Percentiles rank a stretch among this genome's conserved stretches.
phyloP scores from a whole-genome alignment of 192 early-diverging fungal species.

The Rhizophagus sp. region DNA sequence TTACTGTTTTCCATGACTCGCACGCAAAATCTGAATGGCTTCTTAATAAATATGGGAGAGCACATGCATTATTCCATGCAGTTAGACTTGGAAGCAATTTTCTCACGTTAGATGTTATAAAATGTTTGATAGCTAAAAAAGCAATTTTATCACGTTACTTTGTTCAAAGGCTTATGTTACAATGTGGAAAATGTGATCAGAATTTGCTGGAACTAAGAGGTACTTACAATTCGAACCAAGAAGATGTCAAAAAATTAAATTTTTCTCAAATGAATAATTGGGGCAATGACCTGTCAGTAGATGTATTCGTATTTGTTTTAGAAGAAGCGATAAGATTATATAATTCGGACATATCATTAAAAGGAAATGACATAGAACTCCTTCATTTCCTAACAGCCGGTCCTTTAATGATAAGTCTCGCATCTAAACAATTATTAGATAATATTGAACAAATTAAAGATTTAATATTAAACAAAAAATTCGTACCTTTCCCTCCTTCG shows the following conservation, averaged over 20 bases:
- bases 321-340: not conserved
- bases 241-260: not conserved
- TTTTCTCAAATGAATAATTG: not conserved
- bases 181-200: not conserved
- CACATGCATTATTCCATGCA: not conserved
- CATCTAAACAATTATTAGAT: not conserved
- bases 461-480: slow-evolving; percentile 4
- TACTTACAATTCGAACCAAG: no score
- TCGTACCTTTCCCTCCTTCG: slow-evolving; percentile 5
- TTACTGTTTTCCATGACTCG: not conserved
- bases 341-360: not conserved
- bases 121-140: not conserved
- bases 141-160: slow-evolving; percentile 13
- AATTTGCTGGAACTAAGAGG: not conserved
- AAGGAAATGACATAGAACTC: slow-evolving; percentile 23
- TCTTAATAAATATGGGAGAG: not conserved
- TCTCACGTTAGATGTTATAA: not conserved
- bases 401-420: not conserved
- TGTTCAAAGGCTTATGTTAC: slow-evolving; percentile 3
- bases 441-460: slow-evolving; percentile 11
- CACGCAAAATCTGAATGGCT: not conserved
- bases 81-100: not conserved
- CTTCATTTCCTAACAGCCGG: slow-evolving; percentile 9
- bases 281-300: not conserved
- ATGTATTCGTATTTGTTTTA: not conserved